A percentile compares a stretch with the other conserved stretches of the same genome.
Conservation (phyloP, 2,329 filamentous ascomycete genomes). For the Podosphaera xanthii region DNA sequence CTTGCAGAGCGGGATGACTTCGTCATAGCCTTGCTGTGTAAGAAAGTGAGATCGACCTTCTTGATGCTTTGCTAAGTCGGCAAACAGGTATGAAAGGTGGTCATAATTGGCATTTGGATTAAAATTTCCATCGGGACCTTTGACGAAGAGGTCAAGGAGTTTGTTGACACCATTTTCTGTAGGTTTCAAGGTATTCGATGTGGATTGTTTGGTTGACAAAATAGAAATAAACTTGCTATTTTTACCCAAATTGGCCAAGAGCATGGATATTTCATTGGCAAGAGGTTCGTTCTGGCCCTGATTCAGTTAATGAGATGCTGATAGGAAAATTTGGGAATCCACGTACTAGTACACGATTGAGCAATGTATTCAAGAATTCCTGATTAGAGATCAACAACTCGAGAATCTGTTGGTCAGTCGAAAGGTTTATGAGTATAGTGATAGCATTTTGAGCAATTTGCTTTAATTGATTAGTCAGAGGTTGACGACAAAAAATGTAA, state of each 20-base stretch:
- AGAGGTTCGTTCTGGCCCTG: conserved; percentile 54
- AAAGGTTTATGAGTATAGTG: conserved; percentile 73
- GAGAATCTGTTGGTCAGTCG: conserved; percentile 54
- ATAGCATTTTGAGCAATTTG: conserved; percentile 83
- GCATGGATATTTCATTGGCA: conserved; percentile 70
- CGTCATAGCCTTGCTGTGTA: conserved; percentile 50
- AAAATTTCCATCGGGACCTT: conserved; percentile 59
- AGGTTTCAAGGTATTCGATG: conserved; percentile 47
- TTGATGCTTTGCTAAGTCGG: conserved; percentile 67
- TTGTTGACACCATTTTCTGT: conserved; percentile 66
- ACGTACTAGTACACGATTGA: conserved; percentile 55
- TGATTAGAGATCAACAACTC: conserved; percentile 55
- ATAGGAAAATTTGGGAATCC: conserved; percentile 16
- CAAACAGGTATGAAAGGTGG: conserved; percentile 84
- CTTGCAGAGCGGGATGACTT: conserved; percentile 73
- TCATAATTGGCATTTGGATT: conserved; percentile 76
- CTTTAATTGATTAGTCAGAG: conserved; percentile 20
- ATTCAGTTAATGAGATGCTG: neutral
- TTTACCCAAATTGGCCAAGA: conserved; percentile 80
- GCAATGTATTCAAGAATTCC: conserved; percentile 51
- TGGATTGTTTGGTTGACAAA: conserved; percentile 40
- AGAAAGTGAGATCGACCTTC: conserved; percentile 57
- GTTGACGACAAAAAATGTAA: neutral
- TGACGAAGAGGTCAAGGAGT: conserved; percentile 87
- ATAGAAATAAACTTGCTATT: conserved; percentile 49